Percentiles rank a stretch among this genome's conserved stretches.
Evolutionary conservation across 192 early-diverging fungal species (phyloP).

Genomic region (Coemansia sp.): DNA sequence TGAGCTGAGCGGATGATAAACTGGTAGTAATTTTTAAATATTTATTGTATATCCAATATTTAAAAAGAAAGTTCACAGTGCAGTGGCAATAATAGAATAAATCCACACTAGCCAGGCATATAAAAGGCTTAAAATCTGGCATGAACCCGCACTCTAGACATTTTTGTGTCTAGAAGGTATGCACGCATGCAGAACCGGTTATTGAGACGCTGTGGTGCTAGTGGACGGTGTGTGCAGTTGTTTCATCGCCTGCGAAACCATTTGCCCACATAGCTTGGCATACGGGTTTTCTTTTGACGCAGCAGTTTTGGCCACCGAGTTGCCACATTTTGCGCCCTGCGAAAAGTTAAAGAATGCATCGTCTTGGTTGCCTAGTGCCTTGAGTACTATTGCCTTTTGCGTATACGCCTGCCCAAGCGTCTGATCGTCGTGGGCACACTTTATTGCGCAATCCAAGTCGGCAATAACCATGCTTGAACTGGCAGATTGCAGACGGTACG

Average conservation of each 20-base stretch:
- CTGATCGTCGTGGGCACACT: constrained; percentile 47
- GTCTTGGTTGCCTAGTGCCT: constrained; percentile 48
- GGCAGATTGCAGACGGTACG: constrained; percentile 44
- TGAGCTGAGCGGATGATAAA: too few species aligned
- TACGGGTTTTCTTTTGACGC: constrained; percentile 67
- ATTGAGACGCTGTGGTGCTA: background rate
- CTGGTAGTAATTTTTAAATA: too few species aligned
- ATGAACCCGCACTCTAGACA: background rate
- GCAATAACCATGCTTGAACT: constrained; percentile 32
- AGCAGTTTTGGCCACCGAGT: background rate
- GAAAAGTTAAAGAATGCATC: constrained; percentile 58
- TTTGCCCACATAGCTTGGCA: constrained; percentile 66
- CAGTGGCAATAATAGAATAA: too few species aligned
- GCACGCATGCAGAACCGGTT: too few species aligned
- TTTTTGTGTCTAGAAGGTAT: too few species aligned
- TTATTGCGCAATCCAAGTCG: constrained; percentile 61
- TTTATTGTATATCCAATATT: too few species aligned
- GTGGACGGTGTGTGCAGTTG: constrained; percentile 29
- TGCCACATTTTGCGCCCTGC: constrained; percentile 46
- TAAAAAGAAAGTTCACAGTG: too few species aligned
- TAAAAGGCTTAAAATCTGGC: too few species aligned
- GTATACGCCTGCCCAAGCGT: constrained; percentile 60
- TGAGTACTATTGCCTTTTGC: constrained; percentile 61
- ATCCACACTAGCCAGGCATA: too few species aligned
- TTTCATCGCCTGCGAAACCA: constrained; percentile 59